Conservation (phyloP, 495 filamentous ascomycete species). For the Lindgomyces ingoldianus region DNA sequence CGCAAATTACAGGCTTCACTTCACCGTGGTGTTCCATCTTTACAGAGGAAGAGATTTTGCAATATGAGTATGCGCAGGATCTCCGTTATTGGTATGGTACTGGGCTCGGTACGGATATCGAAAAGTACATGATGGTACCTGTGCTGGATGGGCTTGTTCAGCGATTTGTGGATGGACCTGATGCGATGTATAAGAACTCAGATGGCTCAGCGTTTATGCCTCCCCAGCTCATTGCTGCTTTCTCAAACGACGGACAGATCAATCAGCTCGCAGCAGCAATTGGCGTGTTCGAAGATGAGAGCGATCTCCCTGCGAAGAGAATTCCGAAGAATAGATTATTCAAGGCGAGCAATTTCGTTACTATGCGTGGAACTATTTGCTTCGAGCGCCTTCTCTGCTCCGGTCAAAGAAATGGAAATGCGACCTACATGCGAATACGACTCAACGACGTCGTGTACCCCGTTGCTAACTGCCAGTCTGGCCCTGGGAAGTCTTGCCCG, state of each 20-base stretch:
- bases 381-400: conserved; percentile 21
- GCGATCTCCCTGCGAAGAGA: conserved; percentile 45
- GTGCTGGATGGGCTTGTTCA: conserved; percentile 53
- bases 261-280: conserved; percentile 47
- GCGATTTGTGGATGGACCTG: conserved; percentile 51
- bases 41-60: conserved; percentile 52
- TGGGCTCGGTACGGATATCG: conserved; percentile 53
- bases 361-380: conserved; percentile 46
- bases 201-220: conserved; percentile 45
- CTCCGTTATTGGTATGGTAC: conserved; percentile 61
- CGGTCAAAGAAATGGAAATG: not conserved
- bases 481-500: conserved; percentile 21
- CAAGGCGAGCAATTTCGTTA: conserved; percentile 51
- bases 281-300: conserved; percentile 56
- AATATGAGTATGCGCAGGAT: conserved; percentile 63
- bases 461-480: conserved; percentile 9
- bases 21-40: conserved; percentile 59
- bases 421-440: conserved; percentile 8
- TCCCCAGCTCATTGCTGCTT: conserved; percentile 54
- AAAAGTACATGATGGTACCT: conserved; percentile 48
- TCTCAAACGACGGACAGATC: conserved; percentile 62
- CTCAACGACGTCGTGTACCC: conserved; percentile 28
- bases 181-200: conserved; percentile 45
- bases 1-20: conserved; percentile 56
- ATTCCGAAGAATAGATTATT: conserved; percentile 48